These are phyloP conservation scores for Pholiota molesta DNA, from an alignment of 768 basidiomycete species.

Conservation along the genomic window DNA sequence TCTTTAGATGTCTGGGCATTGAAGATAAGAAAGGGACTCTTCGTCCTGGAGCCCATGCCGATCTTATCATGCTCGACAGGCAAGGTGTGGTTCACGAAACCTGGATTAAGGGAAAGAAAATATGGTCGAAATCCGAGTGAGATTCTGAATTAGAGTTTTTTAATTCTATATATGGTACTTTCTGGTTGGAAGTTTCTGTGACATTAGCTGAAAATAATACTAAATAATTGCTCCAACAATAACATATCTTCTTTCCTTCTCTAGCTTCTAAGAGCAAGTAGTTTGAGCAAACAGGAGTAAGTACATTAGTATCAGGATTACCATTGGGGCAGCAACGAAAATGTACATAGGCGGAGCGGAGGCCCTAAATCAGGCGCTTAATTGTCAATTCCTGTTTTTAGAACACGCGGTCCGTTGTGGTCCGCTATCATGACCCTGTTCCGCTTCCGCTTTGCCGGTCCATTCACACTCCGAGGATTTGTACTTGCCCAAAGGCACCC, in stretches of 20 bases:
- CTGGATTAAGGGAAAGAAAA: constrained; percentile 78
- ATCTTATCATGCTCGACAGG: constrained; percentile 75
- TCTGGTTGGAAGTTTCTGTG: too few species aligned
- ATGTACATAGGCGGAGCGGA: too few species aligned
- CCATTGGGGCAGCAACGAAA: too few species aligned
- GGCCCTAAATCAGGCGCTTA: too few species aligned
- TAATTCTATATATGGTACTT: too few species aligned
- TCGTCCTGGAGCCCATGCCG: constrained; percentile 83
- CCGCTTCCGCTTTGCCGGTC: constrained; percentile 3
- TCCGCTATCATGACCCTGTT: background rate
- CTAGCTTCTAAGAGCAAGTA: too few species aligned
- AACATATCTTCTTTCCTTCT: too few species aligned
- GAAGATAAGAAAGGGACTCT: constrained; percentile 82
- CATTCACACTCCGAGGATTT: constrained; percentile 7
- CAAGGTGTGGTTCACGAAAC: constrained; percentile 68
- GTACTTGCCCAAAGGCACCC: constrained; percentile 1
- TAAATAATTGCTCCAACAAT: too few species aligned
- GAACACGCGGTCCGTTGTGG: constrained; percentile 1
- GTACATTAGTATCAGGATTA: too few species aligned
- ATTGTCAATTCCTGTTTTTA: background rate
- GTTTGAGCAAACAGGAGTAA: too few species aligned
- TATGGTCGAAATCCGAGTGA: constrained; percentile 51
- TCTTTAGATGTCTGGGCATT: constrained; percentile 70
- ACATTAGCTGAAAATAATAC: too few species aligned
- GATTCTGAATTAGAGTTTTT: background rate